Conservation (phyloP, 306 rosid species). For the Castanea crenata region DNA sequence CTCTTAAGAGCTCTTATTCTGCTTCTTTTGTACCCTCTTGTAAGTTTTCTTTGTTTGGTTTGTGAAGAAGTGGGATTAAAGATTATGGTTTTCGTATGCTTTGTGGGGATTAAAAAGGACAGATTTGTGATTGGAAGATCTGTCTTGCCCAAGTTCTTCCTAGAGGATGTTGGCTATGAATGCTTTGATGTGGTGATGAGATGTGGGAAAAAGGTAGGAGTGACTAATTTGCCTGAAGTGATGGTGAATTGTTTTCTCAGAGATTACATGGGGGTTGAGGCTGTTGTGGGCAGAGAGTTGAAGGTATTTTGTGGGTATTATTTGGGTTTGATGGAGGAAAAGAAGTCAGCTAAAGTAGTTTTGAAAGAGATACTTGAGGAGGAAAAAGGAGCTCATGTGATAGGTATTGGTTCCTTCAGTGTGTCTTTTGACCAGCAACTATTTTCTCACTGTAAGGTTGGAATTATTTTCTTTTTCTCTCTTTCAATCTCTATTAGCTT, state of each 20-base stretch:
- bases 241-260: background rate
- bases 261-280: background rate
- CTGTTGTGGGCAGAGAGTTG: slow-evolving; percentile 1
- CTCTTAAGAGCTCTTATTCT: background rate
- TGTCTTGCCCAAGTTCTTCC: background rate
- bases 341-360: background rate
- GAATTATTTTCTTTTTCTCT: background rate
- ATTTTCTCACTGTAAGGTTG: background rate
- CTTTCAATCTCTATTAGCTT: no score
- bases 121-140: background rate
- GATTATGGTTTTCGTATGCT: slow-evolving; percentile 2
- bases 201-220: background rate
- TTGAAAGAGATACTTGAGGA: background rate
- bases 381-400: background rate
- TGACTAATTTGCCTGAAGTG: background rate
- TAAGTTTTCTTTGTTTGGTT: background rate
- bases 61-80: background rate
- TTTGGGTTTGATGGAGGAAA: background rate
- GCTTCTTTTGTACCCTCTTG: background rate
- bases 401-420: background rate
- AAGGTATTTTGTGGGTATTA: background rate
- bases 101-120: background rate
- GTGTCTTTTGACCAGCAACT: background rate
- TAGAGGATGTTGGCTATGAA: background rate
- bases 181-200: slow-evolving; percentile 1